Evolutionary conservation across 805 yeast species (phyloP).

Genomic region (Wickerhamomyces mucosus): DNA sequence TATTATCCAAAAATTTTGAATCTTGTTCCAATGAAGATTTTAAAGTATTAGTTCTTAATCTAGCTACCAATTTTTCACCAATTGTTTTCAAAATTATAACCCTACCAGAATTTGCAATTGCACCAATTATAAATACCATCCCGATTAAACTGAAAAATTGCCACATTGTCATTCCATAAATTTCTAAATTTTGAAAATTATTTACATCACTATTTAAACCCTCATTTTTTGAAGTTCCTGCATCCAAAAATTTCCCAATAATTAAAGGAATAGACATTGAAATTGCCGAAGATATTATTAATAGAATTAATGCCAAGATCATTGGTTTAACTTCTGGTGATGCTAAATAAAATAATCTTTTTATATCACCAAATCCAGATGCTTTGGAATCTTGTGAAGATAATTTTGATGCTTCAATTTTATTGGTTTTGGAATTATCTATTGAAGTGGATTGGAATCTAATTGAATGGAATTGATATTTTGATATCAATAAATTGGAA

Average conservation of each 20-base stretch:
- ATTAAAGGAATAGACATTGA: constrained; percentile 75
- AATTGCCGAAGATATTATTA: constrained; percentile 65
- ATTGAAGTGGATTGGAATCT: no score
- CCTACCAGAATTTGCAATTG: constrained; percentile 73
- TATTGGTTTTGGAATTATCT: neutral
- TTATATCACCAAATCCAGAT: constrained; percentile 25
- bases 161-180: constrained; percentile 51
- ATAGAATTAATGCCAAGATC: constrained; percentile 50
- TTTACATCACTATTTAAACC: neutral
- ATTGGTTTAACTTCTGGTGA: constrained; percentile 47
- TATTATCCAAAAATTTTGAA: constrained; percentile 80
- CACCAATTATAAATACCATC: constrained; percentile 60
- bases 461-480: no score
- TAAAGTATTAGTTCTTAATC: constrained; percentile 69
- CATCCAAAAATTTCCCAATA: constrained; percentile 81
- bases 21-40: constrained; percentile 76
- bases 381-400: constrained; percentile 26
- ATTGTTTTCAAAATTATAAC: constrained; percentile 64
- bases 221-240: constrained; percentile 19
- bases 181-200: constrained; percentile 17
- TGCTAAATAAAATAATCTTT: constrained; percentile 44
- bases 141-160: constrained; percentile 57
- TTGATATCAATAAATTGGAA: no score
- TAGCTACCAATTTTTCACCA: constrained; percentile 83
- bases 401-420: constrained; percentile 8